Conservation (phyloP, 345 rosid species). For the Salix caprea region DNA sequence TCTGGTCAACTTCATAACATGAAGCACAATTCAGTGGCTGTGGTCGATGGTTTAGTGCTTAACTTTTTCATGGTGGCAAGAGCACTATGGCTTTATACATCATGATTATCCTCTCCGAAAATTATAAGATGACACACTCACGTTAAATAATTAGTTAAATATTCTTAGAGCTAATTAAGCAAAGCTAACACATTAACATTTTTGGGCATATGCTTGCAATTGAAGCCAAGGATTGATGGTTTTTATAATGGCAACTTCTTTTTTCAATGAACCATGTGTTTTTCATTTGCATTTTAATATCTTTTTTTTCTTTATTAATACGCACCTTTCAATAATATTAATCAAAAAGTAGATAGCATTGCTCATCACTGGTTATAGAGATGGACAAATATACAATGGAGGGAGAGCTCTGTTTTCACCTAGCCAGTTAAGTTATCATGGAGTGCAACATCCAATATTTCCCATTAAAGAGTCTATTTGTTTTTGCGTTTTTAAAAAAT, state of each 20-base stretch:
- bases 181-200: neutral
- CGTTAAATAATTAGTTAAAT: too few relatives aligned
- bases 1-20: constrained; percentile 17
- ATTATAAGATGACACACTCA: neutral
- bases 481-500: too few relatives aligned
- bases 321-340: too few relatives aligned
- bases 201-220: neutral
- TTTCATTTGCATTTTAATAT: too few relatives aligned
- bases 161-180: neutral
- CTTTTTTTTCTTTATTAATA: too few relatives aligned
- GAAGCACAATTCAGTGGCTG: neutral
- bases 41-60: neutral
- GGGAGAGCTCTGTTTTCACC: too few relatives aligned
- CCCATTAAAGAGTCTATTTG: too few relatives aligned
- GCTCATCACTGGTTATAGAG: too few relatives aligned
- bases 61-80: constrained; percentile 10
- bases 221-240: neutral
- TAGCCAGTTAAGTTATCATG: too few relatives aligned
- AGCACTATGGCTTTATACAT: constrained; percentile 12
- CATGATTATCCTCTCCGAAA: neutral
- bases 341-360: too few relatives aligned
- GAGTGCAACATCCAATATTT: too few relatives aligned
- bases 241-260: neutral
- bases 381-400: too few relatives aligned
- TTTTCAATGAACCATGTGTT: neutral